These are phyloP conservation scores for Trametes sp. DNA, from an alignment of 1,284 basidiomycete genomes.

Conservation along the genomic window DNA sequence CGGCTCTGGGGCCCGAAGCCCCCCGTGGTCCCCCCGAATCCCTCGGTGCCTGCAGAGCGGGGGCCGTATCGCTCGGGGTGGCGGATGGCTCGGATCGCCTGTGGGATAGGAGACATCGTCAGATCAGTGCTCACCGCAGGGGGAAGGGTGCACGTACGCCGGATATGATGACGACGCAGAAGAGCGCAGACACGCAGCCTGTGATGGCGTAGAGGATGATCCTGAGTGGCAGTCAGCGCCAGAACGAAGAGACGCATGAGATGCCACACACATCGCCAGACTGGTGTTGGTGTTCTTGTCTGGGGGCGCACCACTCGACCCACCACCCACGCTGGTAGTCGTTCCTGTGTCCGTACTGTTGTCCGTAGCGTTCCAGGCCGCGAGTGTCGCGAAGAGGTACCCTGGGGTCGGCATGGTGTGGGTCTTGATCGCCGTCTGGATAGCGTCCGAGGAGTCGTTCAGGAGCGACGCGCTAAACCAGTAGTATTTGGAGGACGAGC, in stretches of 20 bases:
- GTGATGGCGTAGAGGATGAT: slow-evolving; percentile 89
- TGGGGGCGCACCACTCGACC: slow-evolving; percentile 36
- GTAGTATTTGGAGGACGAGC: slow-evolving; percentile 57
- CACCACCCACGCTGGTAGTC: slow-evolving; percentile 30
- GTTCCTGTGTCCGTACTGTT: slow-evolving; percentile 21
- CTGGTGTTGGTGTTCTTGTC: slow-evolving; percentile 55
- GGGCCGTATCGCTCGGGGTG: slow-evolving; percentile 94
- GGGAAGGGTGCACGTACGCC: slow-evolving; percentile 60
- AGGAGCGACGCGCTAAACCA: slow-evolving; percentile 67
- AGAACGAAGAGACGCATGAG: slow-evolving; percentile 5
- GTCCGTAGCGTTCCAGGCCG: slow-evolving; percentile 69
- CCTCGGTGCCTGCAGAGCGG: slow-evolving; percentile 52
- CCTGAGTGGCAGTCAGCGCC: slow-evolving; percentile 49
- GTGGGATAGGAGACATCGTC: slow-evolving; percentile 16
- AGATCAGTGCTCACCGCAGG: background rate
- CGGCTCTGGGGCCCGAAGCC: slow-evolving; percentile 64
- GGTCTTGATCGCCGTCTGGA: slow-evolving; percentile 57
- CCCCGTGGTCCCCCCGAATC: slow-evolving; percentile 44
- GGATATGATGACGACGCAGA: slow-evolving; percentile 82
- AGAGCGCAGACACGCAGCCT: slow-evolving; percentile 82
- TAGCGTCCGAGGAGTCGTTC: slow-evolving; percentile 56
- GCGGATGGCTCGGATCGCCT: slow-evolving; percentile 83
- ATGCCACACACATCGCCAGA: slow-evolving; percentile 69
- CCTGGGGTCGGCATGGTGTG: slow-evolving; percentile 54
- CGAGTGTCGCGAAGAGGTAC: slow-evolving; percentile 74